These are phyloP conservation scores for Termitomyces sp. DNA, from an alignment of 1,284 basidiomycete genomes.

Conservation along the genomic window DNA sequence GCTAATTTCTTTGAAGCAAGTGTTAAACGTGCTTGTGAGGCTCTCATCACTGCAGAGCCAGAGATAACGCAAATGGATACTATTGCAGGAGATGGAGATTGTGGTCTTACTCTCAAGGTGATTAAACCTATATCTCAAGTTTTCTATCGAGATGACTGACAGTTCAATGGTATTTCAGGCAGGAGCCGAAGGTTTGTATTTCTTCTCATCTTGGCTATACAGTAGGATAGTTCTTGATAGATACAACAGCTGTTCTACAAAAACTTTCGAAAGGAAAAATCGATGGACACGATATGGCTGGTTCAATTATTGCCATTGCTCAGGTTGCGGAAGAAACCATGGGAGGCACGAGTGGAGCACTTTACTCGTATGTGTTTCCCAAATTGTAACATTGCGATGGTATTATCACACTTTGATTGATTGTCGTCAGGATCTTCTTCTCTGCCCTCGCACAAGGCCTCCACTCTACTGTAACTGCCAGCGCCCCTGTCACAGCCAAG, in stretches of 20 bases:
- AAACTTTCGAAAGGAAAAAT: conserved; percentile 46
- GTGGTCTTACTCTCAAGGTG: conserved; percentile 82
- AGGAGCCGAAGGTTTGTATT: conserved; percentile 29
- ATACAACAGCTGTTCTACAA: conserved; percentile 43
- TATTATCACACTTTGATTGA: neutral
- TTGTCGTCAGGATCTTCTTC: conserved; percentile 70
- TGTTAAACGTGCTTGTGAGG: conserved; percentile 63
- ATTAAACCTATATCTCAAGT: conserved; percentile 23
- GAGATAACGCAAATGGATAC: conserved; percentile 89
- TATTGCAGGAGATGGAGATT: conserved; percentile 65
- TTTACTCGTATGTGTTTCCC: conserved; percentile 68
- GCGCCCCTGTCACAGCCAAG: conserved; percentile 37
- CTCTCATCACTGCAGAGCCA: conserved; percentile 73
- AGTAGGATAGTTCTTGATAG: neutral
- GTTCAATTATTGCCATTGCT: conserved; percentile 61
- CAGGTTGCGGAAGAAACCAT: conserved; percentile 79
- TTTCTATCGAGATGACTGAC: neutral
- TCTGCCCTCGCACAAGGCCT: conserved; percentile 80
- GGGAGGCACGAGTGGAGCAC: conserved; percentile 90
- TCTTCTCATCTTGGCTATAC: neutral
- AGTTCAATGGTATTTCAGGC: conserved; percentile 21
- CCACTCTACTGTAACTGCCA: conserved; percentile 32
- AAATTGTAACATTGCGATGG: neutral
- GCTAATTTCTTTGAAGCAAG: conserved; percentile 47
- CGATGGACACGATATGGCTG: conserved; percentile 57